Evolutionary conservation across 257 asterid genomes (phyloP).

Genomic region (Leonotis leonurus): DNA sequence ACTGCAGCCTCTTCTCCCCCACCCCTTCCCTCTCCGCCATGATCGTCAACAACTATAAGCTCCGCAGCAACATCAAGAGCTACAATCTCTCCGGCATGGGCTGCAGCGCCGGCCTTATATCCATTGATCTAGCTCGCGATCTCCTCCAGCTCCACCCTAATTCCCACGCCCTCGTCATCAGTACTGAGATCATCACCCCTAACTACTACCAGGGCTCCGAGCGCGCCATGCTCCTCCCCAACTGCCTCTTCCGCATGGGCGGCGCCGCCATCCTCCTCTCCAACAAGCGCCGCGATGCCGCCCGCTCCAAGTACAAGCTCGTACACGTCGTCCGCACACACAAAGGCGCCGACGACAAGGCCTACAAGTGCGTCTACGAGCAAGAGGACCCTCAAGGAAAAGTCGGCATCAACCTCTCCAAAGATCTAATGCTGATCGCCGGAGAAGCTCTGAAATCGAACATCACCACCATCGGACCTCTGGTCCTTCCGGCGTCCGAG

Average conservation of each 20-base stretch:
- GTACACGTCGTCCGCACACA: slow-evolving; percentile 46
- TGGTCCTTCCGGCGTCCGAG: slow-evolving; percentile 52
- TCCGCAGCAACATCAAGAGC: slow-evolving; percentile 45
- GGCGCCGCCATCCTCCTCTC: slow-evolving; percentile 48
- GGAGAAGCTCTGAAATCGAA: slow-evolving; percentile 49
- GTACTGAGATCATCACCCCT: slow-evolving; percentile 50
- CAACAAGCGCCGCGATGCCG: slow-evolving; percentile 34
- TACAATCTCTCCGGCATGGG: slow-evolving; percentile 54
- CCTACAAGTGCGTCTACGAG: slow-evolving; percentile 44
- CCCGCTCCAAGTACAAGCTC: slow-evolving; percentile 36
- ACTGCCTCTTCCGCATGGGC: slow-evolving; percentile 53
- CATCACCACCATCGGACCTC: slow-evolving; percentile 51
- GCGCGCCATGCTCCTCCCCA: slow-evolving; percentile 50
- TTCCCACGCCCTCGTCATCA: slow-evolving; percentile 34
- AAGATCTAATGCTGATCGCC: slow-evolving; percentile 51
- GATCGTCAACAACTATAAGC: slow-evolving; percentile 44
- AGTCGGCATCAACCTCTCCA: slow-evolving; percentile 45
- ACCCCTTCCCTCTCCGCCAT: slow-evolving; percentile 56
- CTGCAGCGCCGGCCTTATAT: slow-evolving; percentile 51
- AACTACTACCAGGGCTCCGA: slow-evolving; percentile 37
- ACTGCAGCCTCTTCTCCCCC: slow-evolving; percentile 56
- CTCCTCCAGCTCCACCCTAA: slow-evolving; percentile 43
- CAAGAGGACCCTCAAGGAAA: slow-evolving; percentile 47
- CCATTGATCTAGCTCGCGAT: slow-evolving; percentile 47
- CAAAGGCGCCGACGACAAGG: slow-evolving; percentile 46